phyloP scores from a whole-genome alignment of 2,329 filamentous ascomycete genomes.

The Alternaria angustiovoidea region DNA sequence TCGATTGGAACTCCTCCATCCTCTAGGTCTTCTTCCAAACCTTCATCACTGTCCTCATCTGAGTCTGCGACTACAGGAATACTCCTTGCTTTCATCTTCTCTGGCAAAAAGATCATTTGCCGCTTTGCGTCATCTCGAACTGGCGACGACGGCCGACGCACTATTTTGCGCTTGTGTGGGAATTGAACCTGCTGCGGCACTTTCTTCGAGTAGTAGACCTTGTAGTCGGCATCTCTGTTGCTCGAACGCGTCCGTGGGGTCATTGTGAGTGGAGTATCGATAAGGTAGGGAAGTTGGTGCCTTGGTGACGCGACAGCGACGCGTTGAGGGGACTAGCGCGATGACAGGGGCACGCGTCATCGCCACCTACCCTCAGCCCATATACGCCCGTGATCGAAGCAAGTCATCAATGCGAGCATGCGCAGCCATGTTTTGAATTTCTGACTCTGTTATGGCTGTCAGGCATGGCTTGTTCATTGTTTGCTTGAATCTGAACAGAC shows the following conservation, averaged over 20 bases:
- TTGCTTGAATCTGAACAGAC: neutral
- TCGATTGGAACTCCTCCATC: neutral
- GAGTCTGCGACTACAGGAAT: constrained; percentile 19
- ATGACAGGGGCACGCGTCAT: constrained; percentile 17
- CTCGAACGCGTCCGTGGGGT: constrained; percentile 37
- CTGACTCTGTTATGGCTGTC: neutral
- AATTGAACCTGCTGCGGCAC: constrained; percentile 41
- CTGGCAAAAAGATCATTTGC: constrained; percentile 42
- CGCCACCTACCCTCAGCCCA: neutral
- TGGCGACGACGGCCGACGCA: constrained; percentile 28
- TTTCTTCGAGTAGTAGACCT: constrained; percentile 45
- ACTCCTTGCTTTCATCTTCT: constrained; percentile 32
- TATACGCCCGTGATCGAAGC: too few relatives aligned
- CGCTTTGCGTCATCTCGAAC: constrained; percentile 28
- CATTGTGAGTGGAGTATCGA: constrained; percentile 30
- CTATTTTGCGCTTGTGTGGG: constrained; percentile 38
- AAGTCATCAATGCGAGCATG: neutral
- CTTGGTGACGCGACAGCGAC: constrained; percentile 28
- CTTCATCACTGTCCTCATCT: constrained; percentile 20
- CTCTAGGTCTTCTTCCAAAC: constrained; percentile 14
- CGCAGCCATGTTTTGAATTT: accelerated
- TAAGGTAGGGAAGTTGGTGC: neutral
- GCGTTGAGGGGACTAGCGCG: constrained; percentile 35
- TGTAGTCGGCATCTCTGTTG: constrained; percentile 36
- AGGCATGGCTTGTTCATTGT: neutral